Base-by-base conservation (phyloP, 331 rosid species). In the Rosa hybrid region DNA sequence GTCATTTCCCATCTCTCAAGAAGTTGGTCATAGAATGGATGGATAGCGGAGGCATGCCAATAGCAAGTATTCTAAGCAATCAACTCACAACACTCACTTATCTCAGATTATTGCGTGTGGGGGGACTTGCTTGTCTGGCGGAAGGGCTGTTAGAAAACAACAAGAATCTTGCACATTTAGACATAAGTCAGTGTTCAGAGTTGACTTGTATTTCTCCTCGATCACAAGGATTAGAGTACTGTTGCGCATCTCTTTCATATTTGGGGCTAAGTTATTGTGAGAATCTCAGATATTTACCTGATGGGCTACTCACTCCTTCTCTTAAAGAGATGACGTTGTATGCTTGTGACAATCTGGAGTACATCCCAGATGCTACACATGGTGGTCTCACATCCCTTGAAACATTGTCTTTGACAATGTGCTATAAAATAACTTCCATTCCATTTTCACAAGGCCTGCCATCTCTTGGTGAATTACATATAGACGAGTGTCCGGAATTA, bases 11-110 rank as follows among this genome's bases (percentile, higher is more conserved):
- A 30, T 34, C 71, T 16, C 71, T 65, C 45, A 13, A 65, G 46
- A 34, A 34, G 12, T 13, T 65, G 23, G 12, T 0, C 2, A 65
- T 65, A 34, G 0, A 2, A 25, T 0, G 0, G 0, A 12, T 34
- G 44, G 21, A 7, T 8, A 21, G 5, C 5, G 10, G n/a, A 13
- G 20, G 56, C 71, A 65, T 7, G 45, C 2, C 46, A 34, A 0
- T 65, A 25, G 41, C 38, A 63, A 63, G 39, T 25, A 63, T 63
- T 57, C 68, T 63, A 2, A 34, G 71, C 48, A 67, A 18, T 14
- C 4, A 42, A 42, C 50, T 68, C 16, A 68, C 73, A 0, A 20
- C 73, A 20, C 73, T 68, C 30, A 68, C 73, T 41, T 2, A 41
- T 42, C 73, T 68, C 14, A 2, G 1, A 2, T 41, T 68, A 39